Evolutionary conservation across 139 green algal genomes (phyloP).

Genomic region (Mychonastes homosphaera): DNA sequence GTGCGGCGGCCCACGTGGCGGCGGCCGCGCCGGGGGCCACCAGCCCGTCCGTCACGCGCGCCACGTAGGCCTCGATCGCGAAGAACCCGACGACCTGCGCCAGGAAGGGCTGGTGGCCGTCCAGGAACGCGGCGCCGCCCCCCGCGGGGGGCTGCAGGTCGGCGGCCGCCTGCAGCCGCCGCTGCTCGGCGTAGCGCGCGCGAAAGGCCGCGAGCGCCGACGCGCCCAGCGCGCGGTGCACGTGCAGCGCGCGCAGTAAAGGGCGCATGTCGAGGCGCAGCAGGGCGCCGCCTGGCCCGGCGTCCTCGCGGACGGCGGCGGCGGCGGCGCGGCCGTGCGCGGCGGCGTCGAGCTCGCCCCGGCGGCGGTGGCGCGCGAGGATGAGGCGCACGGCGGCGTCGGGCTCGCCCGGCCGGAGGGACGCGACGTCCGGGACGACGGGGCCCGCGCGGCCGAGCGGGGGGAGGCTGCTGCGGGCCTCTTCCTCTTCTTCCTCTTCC

Average conservation of each 20-base stretch:
- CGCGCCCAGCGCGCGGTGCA: no score
- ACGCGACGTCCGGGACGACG: no score
- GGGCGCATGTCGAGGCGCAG: background rate
- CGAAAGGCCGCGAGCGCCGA: constrained; percentile 17
- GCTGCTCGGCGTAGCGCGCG: constrained; percentile 27
- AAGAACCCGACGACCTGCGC: constrained; percentile 65
- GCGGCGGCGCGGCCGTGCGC: no score
- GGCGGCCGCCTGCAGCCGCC: constrained; percentile 27
- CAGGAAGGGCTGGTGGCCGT: constrained; percentile 49
- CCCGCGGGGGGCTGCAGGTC: constrained; percentile 35
- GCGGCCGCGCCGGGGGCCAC: constrained; percentile 22
- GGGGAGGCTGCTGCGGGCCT: background rate
- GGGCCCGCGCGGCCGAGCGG: background rate
- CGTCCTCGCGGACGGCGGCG: background rate
- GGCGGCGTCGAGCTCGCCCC: background rate
- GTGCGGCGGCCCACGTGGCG: constrained; percentile 31
- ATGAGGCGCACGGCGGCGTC: no score
- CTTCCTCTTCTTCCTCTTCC: background rate
- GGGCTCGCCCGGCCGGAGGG: no score
- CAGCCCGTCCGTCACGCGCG: constrained; percentile 25
- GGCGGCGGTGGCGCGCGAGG: background rate
- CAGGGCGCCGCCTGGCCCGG: background rate
- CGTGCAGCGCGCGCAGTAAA: background rate
- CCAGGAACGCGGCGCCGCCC: constrained; percentile 41
- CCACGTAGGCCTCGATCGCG: constrained; percentile 57